Percentiles rank a stretch among this genome's conserved stretches.
These are phyloP conservation scores for Trichoderma pleuroti DNA, from an alignment of 2,329 filamentous ascomycete species.

Conservation along the genomic window DNA sequence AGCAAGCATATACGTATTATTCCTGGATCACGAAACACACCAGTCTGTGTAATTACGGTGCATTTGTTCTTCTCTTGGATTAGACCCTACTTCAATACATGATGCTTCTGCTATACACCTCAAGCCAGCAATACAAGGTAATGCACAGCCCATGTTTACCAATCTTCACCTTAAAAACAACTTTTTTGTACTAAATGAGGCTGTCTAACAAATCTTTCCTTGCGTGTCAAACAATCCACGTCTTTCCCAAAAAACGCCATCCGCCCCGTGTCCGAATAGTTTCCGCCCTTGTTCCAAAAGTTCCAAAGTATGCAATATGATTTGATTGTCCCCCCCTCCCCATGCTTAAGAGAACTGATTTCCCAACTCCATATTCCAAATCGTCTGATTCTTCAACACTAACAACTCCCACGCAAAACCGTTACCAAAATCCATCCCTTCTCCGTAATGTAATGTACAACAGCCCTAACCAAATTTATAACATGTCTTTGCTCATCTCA, in stretches of 20 bases:
- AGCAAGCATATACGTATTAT: background rate
- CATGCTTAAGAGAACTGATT: conserved; percentile 6
- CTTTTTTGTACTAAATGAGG: background rate
- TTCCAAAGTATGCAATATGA: conserved; percentile 6
- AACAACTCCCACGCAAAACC: background rate
- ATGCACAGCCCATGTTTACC: background rate
- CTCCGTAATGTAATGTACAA: background rate
- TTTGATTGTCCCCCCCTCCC: background rate
- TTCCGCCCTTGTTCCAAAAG: background rate
- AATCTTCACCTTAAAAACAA: background rate
- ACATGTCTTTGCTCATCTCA: conserved; percentile 50
- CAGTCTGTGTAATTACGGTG: background rate
- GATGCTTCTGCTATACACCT: background rate
- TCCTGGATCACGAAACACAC: background rate
- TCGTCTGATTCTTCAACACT: conserved; percentile 12
- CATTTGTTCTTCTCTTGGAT: background rate
- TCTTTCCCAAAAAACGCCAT: conserved; percentile 17
- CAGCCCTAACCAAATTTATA: conserved; percentile 27
- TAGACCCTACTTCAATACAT: background rate
- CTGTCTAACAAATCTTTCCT: background rate
- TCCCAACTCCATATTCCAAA: conserved; percentile 18
- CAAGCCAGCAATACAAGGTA: background rate
- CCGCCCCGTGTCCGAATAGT: background rate
- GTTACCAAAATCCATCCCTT: background rate
- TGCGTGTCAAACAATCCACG: background rate